Evolutionary conservation across 345 rosid species (phyloP).

Genomic region (Melaleuca quinquenervia): DNA sequence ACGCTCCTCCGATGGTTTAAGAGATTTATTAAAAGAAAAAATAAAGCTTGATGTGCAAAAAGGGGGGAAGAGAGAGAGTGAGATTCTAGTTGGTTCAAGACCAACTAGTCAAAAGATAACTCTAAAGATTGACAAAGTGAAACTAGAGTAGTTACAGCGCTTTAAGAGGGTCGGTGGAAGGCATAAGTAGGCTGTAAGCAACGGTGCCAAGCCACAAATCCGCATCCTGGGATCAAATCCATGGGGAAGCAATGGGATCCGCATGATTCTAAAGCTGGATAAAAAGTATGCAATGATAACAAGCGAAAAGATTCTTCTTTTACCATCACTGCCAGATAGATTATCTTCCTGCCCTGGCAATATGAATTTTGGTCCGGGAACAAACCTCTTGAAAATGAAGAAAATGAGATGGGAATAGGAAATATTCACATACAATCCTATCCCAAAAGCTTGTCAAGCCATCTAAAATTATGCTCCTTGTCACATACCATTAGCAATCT

Average conservation of each 20-base stretch:
- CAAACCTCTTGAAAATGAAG: neutral
- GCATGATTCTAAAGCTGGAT: neutral
- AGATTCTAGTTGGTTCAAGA: neutral
- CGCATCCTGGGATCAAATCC: neutral
- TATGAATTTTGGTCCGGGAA: neutral
- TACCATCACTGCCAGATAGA: neutral
- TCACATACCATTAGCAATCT: neutral
- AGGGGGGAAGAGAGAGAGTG: neutral
- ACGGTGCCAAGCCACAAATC: neutral
- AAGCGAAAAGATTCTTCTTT: neutral
- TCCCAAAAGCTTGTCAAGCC: neutral
- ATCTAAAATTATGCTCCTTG: neutral
- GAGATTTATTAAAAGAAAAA: neutral
- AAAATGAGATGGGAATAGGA: neutral
- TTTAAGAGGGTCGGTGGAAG: constrained; percentile 4
- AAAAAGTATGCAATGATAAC: neutral
- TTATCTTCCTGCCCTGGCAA: neutral
- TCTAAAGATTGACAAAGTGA: neutral
- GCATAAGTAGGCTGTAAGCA: constrained; percentile 25
- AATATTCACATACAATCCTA: neutral
- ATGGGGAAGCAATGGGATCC: neutral
- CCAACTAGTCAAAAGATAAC: neutral
- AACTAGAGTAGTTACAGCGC: constrained; percentile 10
- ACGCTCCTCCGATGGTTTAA: neutral
- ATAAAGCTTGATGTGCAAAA: neutral